Evolutionary conservation across 1,284 basidiomycete genomes (phyloP).

Genomic region (Thelephora terrestris): DNA sequence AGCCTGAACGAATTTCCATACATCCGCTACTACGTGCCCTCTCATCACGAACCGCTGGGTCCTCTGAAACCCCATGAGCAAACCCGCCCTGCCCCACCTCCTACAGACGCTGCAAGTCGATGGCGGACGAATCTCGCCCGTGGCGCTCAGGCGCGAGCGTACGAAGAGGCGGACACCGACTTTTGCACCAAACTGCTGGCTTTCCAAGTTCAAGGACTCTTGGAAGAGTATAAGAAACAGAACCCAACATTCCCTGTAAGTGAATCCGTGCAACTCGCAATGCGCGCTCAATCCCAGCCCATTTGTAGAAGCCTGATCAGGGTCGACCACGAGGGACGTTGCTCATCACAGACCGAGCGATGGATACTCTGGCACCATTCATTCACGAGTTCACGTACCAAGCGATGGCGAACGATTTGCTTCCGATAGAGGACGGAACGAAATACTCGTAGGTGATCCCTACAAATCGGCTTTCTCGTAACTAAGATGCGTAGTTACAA

Average conservation of each 20-base stretch:
- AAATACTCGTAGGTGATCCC: constrained; percentile 62
- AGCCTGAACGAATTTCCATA: constrained; percentile 90
- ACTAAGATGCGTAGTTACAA: constrained; percentile 51
- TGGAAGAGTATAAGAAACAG: constrained; percentile 79
- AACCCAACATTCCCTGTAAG: constrained; percentile 83
- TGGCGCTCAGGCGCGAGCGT: constrained; percentile 51
- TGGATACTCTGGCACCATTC: constrained; percentile 88
- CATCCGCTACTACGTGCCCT: constrained; percentile 89
- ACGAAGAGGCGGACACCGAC: constrained; percentile 58
- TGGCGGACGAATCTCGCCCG: constrained; percentile 71
- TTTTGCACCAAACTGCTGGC: constrained; percentile 74
- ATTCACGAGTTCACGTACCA: constrained; percentile 99
- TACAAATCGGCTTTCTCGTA: not conserved
- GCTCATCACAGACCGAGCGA: constrained; percentile 90
- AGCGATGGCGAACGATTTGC: constrained; percentile 94
- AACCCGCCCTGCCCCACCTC: constrained; percentile 52
- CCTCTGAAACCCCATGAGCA: constrained; percentile 61
- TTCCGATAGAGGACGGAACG: constrained; percentile 79
- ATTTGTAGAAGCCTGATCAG: constrained; percentile 53
- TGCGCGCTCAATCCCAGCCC: not conserved
- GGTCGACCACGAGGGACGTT: constrained; percentile 72
- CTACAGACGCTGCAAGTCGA: constrained; percentile 45
- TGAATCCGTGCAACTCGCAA: constrained; percentile 1
- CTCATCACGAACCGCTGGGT: constrained; percentile 79
- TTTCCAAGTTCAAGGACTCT: constrained; percentile 66